Base-by-base conservation (phyloP, 192 early-diverging fungal species). In the Borealophlyctis nickersoniae region DNA sequence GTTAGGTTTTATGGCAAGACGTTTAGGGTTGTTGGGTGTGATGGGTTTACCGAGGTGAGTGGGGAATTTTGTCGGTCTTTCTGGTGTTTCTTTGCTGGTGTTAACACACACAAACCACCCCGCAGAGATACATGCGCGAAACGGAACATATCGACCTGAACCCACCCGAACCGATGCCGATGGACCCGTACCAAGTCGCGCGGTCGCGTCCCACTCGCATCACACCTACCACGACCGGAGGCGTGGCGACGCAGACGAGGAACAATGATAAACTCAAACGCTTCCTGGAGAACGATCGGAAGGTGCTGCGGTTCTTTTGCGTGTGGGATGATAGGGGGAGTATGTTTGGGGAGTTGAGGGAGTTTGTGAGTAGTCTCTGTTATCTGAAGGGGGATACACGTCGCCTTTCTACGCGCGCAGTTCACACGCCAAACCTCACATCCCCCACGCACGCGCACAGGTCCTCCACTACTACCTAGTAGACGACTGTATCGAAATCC, bases 1-100 rank as follows among this genome's bases (percentile, higher is more conserved):
- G 65, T 87, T 34, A 76, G 77, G 3, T 86, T 87, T 56, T 87
- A 87, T 65, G 81, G 79, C 2, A 85, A 83, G 69, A 86, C 83
- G 4, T 83, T 86, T 58, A 36, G 77, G 26, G 81, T 87, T 55
- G 74, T 77, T 7, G 62, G 59, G 35, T 86, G 83, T 56, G 85
- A 87, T 63, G 68, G 81, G 66, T 87, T 87, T 62, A 87, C 85
- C 2, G 56, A 71, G 73, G 85, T 86, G 31, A 5, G 70, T 62
- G 1, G n/a, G n/a, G n/a, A n/a, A n/a, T n/a, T n/a, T n/a, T n/a
- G n/a, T n/a, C n/a, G n/a, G n/a, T n/a, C n/a, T n/a, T n/a, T n/a
- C n/a, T n/a, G n/a, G n/a, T n/a, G n/a, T n/a, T n/a, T n/a, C n/a
- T n/a, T n/a, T n/a, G n/a, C n/a, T n/a, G n/a, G n/a, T n/a, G n/a